Evolutionary conservation across 148 eudicot species (phyloP).

Genomic region (Rheum nobile): DNA sequence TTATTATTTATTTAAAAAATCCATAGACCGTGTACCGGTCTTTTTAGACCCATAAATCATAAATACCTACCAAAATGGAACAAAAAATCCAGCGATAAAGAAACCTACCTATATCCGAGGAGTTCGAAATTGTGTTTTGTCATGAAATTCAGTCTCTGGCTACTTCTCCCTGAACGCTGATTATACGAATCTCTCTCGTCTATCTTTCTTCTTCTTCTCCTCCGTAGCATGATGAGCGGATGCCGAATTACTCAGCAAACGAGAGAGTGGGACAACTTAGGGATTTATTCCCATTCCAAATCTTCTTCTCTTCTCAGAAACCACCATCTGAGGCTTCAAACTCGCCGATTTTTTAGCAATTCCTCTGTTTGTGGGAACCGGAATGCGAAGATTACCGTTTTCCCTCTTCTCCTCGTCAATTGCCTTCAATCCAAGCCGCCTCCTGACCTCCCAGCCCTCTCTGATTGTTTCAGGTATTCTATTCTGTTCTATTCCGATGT

Average conservation of each 20-base stretch:
- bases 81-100: no score
- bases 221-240: constrained; percentile 18
- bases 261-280: constrained; percentile 13
- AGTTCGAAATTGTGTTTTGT: neutral
- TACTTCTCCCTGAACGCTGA: neutral
- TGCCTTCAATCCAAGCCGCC: constrained; percentile 24
- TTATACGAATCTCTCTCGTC: neutral
- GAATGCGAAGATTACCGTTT: constrained; percentile 1
- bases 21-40: no score
- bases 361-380: constrained; percentile 12
- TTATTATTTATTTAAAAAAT: no score
- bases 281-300: constrained; percentile 15
- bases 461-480: constrained; percentile 36
- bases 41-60: no score
- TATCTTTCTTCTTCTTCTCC: neutral
- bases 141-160: neutral
- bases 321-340: neutral
- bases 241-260: constrained; percentile 20
- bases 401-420: constrained; percentile 13
- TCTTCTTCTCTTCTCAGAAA: neutral
- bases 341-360: neutral
- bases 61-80: no score
- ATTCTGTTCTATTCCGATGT: neutral
- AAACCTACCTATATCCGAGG: neutral
- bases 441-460: constrained; percentile 15